phyloP scores from a whole-genome alignment of 805 yeast genomes.

The Hanseniaspora valbyensis region DNA sequence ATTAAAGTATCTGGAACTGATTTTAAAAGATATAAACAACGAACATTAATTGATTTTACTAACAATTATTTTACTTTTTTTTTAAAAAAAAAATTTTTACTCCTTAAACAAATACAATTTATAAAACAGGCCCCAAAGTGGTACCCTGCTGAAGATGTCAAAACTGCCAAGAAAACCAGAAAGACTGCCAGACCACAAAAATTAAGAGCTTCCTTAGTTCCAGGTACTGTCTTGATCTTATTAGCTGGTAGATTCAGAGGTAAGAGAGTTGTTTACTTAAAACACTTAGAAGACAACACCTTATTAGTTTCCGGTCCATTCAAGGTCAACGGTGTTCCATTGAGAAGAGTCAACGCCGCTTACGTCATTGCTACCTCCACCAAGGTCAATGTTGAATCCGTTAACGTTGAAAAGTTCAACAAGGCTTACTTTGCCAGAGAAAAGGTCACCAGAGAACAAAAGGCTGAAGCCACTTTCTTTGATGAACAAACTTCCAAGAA shows the following conservation, averaged over 20 bases:
- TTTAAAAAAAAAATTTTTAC: not conserved
- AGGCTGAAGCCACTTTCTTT: conserved; percentile 88
- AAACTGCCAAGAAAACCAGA: conserved; percentile 81
- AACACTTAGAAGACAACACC: conserved; percentile 95
- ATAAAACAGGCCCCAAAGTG: conserved; percentile 62
- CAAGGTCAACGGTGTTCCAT: conserved; percentile 99
- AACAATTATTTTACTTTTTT: conserved; percentile 5
- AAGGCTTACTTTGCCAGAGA: conserved; percentile 95
- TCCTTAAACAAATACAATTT: too few relatives aligned
- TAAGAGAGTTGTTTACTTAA: conserved; percentile 97
- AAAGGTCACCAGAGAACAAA: conserved; percentile 67
- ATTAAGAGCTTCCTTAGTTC: conserved; percentile 89
- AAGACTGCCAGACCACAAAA: conserved; percentile 87
- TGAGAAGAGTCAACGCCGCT: conserved; percentile 97
- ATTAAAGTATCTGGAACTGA: too few relatives aligned
- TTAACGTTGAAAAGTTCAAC: conserved; percentile 82
- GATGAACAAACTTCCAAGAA: conserved; percentile 63
- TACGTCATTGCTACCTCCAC: conserved; percentile 99
- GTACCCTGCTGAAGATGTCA: conserved; percentile 87
- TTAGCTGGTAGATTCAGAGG: conserved; percentile 99
- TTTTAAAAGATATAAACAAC: too few relatives aligned
- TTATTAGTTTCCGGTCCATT: conserved; percentile 96
- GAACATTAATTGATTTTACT: not conserved
- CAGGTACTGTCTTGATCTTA: conserved; percentile 95
- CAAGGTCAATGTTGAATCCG: conserved; percentile 64